phyloP scores from a whole-genome alignment of 208 protist species.

The Leishmania major region DNA sequence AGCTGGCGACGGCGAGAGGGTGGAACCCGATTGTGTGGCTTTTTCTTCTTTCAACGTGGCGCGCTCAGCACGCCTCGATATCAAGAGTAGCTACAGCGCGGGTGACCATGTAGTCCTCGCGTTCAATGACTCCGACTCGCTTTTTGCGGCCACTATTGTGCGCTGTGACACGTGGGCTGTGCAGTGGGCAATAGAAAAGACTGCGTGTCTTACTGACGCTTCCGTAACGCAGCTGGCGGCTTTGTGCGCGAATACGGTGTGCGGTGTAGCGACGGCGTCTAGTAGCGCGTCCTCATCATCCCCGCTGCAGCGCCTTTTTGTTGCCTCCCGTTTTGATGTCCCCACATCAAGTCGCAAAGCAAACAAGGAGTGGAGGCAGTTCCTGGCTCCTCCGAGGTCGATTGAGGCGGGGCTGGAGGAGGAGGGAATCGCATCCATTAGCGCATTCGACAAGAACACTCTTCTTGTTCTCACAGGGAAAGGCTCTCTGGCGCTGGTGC shows the following conservation, averaged over 20 bases:
- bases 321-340: slow-evolving; percentile 40
- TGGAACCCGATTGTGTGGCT: slow-evolving; percentile 14
- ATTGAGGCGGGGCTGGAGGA: slow-evolving; percentile 24
- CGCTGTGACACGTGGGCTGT: slow-evolving; percentile 86
- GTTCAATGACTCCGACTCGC: slow-evolving; percentile 29
- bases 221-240: slow-evolving; percentile 22
- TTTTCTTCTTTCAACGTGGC: slow-evolving; percentile 28
- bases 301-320: slow-evolving; percentile 20
- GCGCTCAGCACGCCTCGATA: slow-evolving; percentile 3
- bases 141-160: slow-evolving; percentile 60
- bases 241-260: slow-evolving; percentile 31
- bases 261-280: slow-evolving; percentile 21
- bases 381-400: slow-evolving; percentile 13
- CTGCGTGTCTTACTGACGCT: slow-evolving; percentile 26
- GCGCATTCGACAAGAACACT: slow-evolving; percentile 25
- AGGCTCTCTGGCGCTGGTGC: slow-evolving; percentile 25
- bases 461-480: slow-evolving; percentile 19
- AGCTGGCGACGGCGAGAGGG: neutral
- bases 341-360: slow-evolving; percentile 7
- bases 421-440: slow-evolving; percentile 24
- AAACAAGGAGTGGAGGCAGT: slow-evolving; percentile 36
- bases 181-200: slow-evolving; percentile 58
- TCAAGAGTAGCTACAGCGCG: slow-evolving; percentile 21
- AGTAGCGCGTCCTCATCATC: neutral
- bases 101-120: slow-evolving; percentile 56